Conservation (phyloP, 2,329 filamentous ascomycete genomes). For the Xylaria sp. region DNA sequence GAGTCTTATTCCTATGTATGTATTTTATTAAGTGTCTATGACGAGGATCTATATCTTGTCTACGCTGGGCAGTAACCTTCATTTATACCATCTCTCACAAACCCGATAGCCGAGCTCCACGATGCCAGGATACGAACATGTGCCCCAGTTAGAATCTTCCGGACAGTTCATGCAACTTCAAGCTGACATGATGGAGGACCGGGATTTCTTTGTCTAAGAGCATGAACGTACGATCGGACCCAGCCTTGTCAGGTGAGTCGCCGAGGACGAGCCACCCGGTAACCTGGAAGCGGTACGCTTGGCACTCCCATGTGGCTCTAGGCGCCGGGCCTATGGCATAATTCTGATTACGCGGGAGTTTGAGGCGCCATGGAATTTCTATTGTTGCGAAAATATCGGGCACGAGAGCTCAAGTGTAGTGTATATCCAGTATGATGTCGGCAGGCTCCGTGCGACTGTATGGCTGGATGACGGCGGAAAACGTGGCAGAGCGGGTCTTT, state of each 20-base stretch:
- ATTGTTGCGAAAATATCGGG: neutral
- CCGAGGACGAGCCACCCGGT: conserved; percentile 16
- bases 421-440: conserved; percentile 2
- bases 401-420: neutral
- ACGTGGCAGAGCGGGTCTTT: conserved; percentile 18
- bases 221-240: conserved; percentile 30
- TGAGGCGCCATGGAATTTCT: neutral
- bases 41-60: conserved; percentile 14
- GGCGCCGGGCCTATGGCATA: conserved; percentile 10
- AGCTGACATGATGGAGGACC: conserved; percentile 21
- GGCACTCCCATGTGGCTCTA: neutral
- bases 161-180: neutral
- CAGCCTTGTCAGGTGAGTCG: conserved; percentile 32
- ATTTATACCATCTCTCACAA: conserved; percentile 21
- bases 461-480: conserved; percentile 7
- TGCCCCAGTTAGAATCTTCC: neutral
- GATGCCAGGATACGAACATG: conserved; percentile 6
- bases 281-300: conserved; percentile 16
- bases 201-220: conserved; percentile 19
- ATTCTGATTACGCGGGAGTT: conserved; percentile 17
- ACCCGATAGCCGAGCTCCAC: neutral
- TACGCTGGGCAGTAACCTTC: neutral
- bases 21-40: conserved; percentile 20
- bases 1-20: conserved; percentile 2
- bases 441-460: conserved; percentile 28